Conservation (phyloP, 805 yeast species). For the Candida nonsorbophila region DNA sequence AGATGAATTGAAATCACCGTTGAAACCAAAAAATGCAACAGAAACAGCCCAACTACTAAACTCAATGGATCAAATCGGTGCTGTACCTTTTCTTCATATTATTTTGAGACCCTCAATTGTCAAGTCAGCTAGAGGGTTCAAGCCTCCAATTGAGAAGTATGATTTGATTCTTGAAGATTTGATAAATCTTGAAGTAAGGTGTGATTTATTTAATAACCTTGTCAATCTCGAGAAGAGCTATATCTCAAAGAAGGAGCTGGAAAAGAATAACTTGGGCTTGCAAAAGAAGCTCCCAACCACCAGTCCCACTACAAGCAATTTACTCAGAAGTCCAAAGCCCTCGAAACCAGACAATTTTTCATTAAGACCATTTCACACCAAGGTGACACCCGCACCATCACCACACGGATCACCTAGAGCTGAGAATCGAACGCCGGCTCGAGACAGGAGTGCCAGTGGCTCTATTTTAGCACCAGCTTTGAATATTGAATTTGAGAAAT, state of each 20-base stretch:
- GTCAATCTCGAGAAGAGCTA: conserved; percentile 23
- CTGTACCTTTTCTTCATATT: conserved; percentile 36
- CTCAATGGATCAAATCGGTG: conserved; percentile 30
- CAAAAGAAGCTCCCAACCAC: conserved; percentile 14
- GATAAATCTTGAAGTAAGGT: conserved; percentile 18
- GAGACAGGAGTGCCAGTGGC: conserved; percentile 12
- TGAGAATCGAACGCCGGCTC: not conserved
- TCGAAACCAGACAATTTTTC: conserved; percentile 25
- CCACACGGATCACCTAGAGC: conserved; percentile 34
- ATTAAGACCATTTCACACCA: conserved; percentile 38
- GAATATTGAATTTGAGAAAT: conserved; percentile 23
- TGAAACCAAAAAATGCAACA: conserved; percentile 5
- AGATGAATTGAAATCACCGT: conserved; percentile 5
- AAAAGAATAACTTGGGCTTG: conserved; percentile 15
- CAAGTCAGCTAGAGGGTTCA: conserved; percentile 31
- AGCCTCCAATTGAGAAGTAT: conserved; percentile 31
- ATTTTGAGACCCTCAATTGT: conserved; percentile 35
- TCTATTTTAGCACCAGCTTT: conserved; percentile 18
- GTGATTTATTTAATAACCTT: conserved; percentile 13
- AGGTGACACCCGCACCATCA: conserved; percentile 34
- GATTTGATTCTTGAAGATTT: conserved; percentile 20
- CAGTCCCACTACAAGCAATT: conserved; percentile 5
- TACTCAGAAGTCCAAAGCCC: conserved; percentile 7
- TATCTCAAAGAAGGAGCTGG: conserved; percentile 24
- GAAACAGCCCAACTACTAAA: conserved; percentile 16